These are phyloP conservation scores for Salicornia ramosissima DNA, from an alignment of 148 eudicot species.

Conservation along the genomic window DNA sequence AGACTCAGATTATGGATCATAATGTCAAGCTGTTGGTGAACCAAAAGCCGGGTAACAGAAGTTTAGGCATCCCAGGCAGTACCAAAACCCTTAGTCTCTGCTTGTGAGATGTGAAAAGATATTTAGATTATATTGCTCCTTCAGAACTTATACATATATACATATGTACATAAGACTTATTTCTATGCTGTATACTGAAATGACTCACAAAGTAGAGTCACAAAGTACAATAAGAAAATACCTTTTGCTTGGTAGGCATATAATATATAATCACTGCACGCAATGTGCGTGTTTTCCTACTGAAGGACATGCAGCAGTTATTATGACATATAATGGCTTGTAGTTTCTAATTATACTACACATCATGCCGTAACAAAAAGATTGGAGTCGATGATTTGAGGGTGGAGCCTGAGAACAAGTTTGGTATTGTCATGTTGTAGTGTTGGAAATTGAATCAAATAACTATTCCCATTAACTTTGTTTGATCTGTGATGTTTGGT, in stretches of 20 bases:
- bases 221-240: conserved; percentile 14
- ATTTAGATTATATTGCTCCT: conserved; percentile 5
- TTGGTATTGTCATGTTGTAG: no score
- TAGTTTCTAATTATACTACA: neutral
- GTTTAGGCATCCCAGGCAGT: conserved; percentile 25
- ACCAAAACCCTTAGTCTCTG: conserved; percentile 22
- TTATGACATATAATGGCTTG: neutral
- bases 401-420: no score
- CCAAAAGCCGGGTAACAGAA: neutral
- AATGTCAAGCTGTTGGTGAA: neutral
- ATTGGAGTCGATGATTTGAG: no score
- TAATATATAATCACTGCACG: neutral
- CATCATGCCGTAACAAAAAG: no score
- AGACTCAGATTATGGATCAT: neutral
- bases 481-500: no score
- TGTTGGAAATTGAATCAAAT: no score
- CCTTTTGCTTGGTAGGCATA: neutral
- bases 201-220: conserved; percentile 16
- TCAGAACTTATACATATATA: conserved; percentile 5
- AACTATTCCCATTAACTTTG: no score
- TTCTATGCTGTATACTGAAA: conserved; percentile 6
- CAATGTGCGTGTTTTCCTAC: conserved; percentile 1
- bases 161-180: conserved; percentile 8
- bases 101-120: conserved; percentile 19
- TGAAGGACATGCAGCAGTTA: neutral